Evolutionary conservation across 306 rosid genomes (phyloP).

Genomic region (Canavalia gladiata): DNA sequence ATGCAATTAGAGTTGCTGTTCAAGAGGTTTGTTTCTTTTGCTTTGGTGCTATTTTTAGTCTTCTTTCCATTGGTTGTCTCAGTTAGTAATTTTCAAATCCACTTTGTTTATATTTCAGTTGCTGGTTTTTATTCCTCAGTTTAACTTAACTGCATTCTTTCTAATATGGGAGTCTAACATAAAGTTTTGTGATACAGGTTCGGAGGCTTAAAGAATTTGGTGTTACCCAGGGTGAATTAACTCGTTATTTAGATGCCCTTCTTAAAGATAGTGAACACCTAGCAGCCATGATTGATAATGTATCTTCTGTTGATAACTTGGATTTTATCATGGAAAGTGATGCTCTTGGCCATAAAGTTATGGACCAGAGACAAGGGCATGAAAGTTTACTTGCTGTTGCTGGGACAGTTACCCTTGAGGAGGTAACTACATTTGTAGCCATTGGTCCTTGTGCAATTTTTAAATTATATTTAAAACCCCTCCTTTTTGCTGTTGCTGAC

Average conservation of each 20-base stretch:
- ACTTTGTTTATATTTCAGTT: background rate
- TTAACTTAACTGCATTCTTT: constrained; percentile 30
- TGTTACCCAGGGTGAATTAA: constrained; percentile 97
- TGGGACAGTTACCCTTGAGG: constrained; percentile 93
- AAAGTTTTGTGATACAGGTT: constrained; percentile 66
- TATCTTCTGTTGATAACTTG: constrained; percentile 98
- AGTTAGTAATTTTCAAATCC: constrained; percentile 24
- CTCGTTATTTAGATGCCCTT: constrained; percentile 95
- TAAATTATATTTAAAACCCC: background rate
- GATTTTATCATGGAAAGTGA: constrained; percentile 99
- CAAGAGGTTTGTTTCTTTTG: constrained; percentile 81
- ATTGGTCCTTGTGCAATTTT: constrained; percentile 33
- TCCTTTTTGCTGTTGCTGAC: constrained; percentile 24
- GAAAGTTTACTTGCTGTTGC: constrained; percentile 94
- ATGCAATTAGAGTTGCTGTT: constrained; percentile 94
- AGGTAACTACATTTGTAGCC: constrained; percentile 61
- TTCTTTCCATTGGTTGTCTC: constrained; percentile 36
- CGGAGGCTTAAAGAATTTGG: constrained; percentile 97
- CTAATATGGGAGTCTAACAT: constrained; percentile 36
- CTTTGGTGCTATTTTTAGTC: constrained; percentile 20
- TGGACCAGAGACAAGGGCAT: constrained; percentile 99
- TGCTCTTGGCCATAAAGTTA: constrained; percentile 91
- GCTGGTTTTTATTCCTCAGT: constrained; percentile 21
- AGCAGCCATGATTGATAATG: constrained; percentile 98
- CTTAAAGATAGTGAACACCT: constrained; percentile 97